Base-by-base conservation (phyloP, 495 filamentous ascomycete genomes). In the Penicillium cosmopolitanum region DNA sequence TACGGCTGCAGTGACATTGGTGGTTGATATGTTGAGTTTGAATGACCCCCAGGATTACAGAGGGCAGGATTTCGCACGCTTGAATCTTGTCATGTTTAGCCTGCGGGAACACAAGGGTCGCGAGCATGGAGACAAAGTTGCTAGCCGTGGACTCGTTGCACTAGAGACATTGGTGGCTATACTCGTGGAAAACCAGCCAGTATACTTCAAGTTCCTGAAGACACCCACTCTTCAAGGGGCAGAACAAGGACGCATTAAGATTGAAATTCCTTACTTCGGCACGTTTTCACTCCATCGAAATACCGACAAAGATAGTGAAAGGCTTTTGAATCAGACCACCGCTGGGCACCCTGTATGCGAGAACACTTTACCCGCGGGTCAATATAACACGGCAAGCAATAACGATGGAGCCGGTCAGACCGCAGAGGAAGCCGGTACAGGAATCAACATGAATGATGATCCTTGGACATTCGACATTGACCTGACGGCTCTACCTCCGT, bases 1-100 rank as follows among this genome's bases (percentile, higher is more conserved):
- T 66, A 81, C 73, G 7, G 71, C 73, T 0, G 75, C 81, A 13
- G 72, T 83, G 34, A 64, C 80, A 7, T 61, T 84, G n/a, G 58
- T 80, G 13, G 69, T 84, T 31, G 74, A 78, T 46, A 57, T 78
- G 15, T 56, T 82, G 16, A 73, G 74, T 28, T 55, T 65, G 46
- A 36, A 21, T 25, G 59, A 50, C 16, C 23, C 10, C 7, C 23
- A 33, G 15, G 18, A 53, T 7, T 36, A 28, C 16, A 43, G 7
- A 19, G 36, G 9, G 16, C 35, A 52, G 15, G 56, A 63, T 25
- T 52, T 23, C 23, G 12, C 5, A 11, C 33, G 35, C 19, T 11
- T 66, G 44, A 56, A 53, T 19, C 23, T n/a, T 0, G 60, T 66
- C 42, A 51, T 57, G 43, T 18, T 18, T 3, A 35, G 21, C 18